A percentile compares a stretch with the other conserved stretches of the same genome.
These are phyloP conservation scores for Henckelia pumila DNA, from an alignment of 257 asterid genomes.

Conservation along the genomic window DNA sequence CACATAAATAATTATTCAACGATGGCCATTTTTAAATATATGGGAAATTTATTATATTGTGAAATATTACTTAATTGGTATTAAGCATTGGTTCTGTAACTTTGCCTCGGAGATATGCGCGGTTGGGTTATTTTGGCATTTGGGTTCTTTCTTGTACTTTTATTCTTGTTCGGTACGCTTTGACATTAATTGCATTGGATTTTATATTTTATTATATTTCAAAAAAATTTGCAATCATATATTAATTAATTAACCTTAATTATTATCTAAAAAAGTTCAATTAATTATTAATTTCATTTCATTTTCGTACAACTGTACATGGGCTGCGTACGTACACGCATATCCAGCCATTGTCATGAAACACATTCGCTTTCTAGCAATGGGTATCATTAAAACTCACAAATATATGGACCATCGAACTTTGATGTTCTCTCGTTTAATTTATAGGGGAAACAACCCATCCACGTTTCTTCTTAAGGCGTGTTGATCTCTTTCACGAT, in stretches of 20 bases:
- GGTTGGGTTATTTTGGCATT: slow-evolving; percentile 14
- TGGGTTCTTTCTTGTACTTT: not conserved
- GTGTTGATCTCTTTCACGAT: not conserved
- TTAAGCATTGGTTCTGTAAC: slow-evolving; percentile 21
- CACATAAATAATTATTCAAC: too few species aligned
- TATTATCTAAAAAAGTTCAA: too few species aligned
- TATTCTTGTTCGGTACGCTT: slow-evolving; percentile 18
- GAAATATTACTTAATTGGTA: slow-evolving; percentile 23
- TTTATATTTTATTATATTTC: too few species aligned
- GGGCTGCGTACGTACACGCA: not conserved
- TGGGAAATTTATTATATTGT: not conserved
- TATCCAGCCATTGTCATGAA: not conserved
- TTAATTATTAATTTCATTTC: too few species aligned
- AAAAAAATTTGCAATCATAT: too few species aligned
- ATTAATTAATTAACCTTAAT: too few species aligned
- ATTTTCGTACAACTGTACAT: too few species aligned
- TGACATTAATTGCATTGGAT: slow-evolving; percentile 9
- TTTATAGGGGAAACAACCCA: not conserved
- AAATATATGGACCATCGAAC: too few species aligned
- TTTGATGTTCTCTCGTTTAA: not conserved
- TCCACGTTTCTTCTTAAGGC: not conserved
- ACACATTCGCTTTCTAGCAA: not conserved
- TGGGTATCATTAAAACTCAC: not conserved
- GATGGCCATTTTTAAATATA: not conserved
- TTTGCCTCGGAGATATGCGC: slow-evolving; percentile 23